These are phyloP conservation scores for Scytalidium lignicola DNA, from an alignment of 2,329 filamentous ascomycete genomes.

Conservation along the genomic window DNA sequence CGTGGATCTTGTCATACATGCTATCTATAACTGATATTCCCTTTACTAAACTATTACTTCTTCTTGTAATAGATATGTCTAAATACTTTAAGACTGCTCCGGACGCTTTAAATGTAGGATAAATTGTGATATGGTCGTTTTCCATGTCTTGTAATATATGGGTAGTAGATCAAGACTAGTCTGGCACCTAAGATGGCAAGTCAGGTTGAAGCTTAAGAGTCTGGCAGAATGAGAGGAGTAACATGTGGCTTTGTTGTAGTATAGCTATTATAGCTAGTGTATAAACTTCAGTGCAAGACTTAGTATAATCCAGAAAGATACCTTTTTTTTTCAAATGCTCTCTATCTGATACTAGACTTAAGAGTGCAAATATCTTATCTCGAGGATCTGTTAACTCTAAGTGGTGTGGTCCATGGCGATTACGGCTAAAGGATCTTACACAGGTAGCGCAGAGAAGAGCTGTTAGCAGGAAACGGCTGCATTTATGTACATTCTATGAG, in stretches of 20 bases:
- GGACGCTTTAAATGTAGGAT: constrained; percentile 7
- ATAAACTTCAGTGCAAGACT: constrained; percentile 8
- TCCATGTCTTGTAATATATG: constrained; percentile 5
- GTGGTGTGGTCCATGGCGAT: constrained; percentile 1
- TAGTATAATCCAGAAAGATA: constrained; percentile 7
- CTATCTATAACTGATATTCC: constrained; percentile 4
- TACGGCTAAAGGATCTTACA: constrained; percentile 1
- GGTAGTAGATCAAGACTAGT: constrained; percentile 6
- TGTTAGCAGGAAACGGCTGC: constrained; percentile 4
- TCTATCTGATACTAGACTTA: constrained; percentile 6
- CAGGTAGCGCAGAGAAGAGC: constrained; percentile 8
- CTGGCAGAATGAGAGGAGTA: constrained; percentile 4
- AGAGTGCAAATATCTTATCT: constrained; percentile 10
- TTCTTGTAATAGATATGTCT: not conserved
- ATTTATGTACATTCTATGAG: constrained; percentile 7
- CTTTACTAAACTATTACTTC: not conserved
- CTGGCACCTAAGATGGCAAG: constrained; percentile 9
- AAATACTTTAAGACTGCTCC: constrained; percentile 1
- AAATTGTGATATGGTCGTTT: constrained; percentile 7
- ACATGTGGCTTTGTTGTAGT: constrained; percentile 7
- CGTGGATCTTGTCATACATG: constrained; percentile 7
- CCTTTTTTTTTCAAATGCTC: constrained; percentile 5
- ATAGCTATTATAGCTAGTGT: constrained; percentile 2
- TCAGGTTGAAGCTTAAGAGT: constrained; percentile 1
- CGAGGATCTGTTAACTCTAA: constrained; percentile 6